A percentile compares a stretch with the other conserved stretches of the same genome.
These are phyloP conservation scores for Peterozyma toletana DNA, from an alignment of 805 yeast species.

Conservation along the genomic window DNA sequence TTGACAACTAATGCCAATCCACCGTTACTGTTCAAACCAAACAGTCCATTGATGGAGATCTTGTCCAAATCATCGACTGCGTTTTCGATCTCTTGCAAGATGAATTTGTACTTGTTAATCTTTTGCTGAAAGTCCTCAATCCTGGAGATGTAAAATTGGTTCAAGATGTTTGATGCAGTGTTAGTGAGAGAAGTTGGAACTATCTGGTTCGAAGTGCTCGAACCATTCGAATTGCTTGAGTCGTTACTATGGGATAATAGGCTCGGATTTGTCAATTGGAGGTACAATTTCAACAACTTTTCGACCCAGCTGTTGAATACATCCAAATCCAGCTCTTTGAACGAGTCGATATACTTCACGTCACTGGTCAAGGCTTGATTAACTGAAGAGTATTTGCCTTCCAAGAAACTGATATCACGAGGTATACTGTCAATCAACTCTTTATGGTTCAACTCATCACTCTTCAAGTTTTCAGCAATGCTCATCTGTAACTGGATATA, in stretches of 20 bases:
- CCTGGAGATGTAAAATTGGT: constrained; percentile 41
- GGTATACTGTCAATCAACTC: constrained; percentile 66
- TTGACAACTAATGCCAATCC: constrained; percentile 46
- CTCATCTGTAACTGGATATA: constrained; percentile 70
- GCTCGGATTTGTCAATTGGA: constrained; percentile 28
- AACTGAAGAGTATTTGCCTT: constrained; percentile 53
- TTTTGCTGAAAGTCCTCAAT: constrained; percentile 33
- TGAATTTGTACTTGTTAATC: constrained; percentile 40
- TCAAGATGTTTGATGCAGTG: constrained; percentile 44
- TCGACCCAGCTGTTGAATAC: constrained; percentile 30
- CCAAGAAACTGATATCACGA: constrained; percentile 58
- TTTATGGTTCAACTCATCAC: constrained; percentile 54
- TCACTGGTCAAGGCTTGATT: constrained; percentile 55
- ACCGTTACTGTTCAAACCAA: constrained; percentile 1
- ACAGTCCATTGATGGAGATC: constrained; percentile 32
- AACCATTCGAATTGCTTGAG: constrained; percentile 11
- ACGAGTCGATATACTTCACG: constrained; percentile 33
- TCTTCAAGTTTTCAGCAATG: constrained; percentile 60
- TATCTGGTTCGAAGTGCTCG: constrained; percentile 14
- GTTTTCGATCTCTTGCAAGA: constrained; percentile 49
- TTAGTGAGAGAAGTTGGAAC: constrained; percentile 14
- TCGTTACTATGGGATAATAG: constrained; percentile 6
- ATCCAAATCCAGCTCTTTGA: constrained; percentile 31
- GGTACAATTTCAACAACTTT: constrained; percentile 25
- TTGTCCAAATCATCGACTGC: constrained; percentile 56